Base-by-base conservation (phyloP, 2,329 filamentous ascomycete species). In the Beauveria sp. region DNA sequence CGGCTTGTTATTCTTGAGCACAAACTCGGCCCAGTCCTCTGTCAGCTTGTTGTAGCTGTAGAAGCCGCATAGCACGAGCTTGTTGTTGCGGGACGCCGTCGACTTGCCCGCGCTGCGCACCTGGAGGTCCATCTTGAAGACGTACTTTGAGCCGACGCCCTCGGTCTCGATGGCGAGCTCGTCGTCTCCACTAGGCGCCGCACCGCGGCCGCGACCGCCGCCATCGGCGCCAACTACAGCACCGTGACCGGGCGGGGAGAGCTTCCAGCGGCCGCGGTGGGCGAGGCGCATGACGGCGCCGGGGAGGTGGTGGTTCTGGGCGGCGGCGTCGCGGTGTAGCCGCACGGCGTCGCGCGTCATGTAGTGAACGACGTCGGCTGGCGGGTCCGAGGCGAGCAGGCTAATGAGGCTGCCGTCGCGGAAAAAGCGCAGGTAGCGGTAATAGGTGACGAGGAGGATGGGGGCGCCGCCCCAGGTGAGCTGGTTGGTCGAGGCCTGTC, bases 381-480 rank as follows among this genome's bases (percentile, higher is more conserved):
- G 95, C 71, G 96, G 91, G 5, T 83, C 76, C 0, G 90, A 96
- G 0, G 89, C 91, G 42, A 96, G 82, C 1, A 99, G 81, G 60
- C 87, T 91, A 63, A 98, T 87, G 65, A 83, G 86, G 1, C 89
- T 88, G 31, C 95, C 95, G 73, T 98, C 91, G 26, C 92, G 89
- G 77, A 95, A 95, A 78, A 99, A 95, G 59, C 95, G 90, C 3
- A 99, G 83, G 75, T 98, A 99, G 62, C 95, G 91, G 77, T 96
- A 99, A 77, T 98, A 99, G 0, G 95, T 99, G 54, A 99, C 92
- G 63, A 98, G 96, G 72, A 96, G 92, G 42, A 98, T 88, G 9
- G 93, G 93, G 40, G 61, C 62, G 26, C 84, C 88, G 69, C 79
- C 79, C 91, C 93, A 96, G 1, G 89, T 88, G 20, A 88, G 77